Conservation (phyloP, 148 eudicot species). For the Polygonum aviculare region DNA sequence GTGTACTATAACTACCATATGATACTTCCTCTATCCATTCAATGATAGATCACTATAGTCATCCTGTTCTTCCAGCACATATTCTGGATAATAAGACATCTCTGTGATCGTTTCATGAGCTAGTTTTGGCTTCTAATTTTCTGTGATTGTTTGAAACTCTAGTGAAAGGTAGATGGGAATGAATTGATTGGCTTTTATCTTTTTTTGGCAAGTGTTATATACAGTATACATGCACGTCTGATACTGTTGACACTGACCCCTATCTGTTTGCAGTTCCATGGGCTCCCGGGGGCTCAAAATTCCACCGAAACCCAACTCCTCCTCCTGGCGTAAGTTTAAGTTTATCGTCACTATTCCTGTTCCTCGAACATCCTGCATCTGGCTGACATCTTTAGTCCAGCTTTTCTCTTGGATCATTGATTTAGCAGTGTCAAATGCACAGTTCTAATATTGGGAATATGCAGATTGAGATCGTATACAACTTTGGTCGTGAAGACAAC, state of each 20-base stretch:
- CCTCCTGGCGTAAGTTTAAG: conserved; percentile 64
- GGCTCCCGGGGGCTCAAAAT: conserved; percentile 96
- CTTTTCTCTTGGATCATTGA: background rate
- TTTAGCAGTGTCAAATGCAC: no score
- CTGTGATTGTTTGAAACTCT: background rate
- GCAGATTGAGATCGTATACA: conserved; percentile 38
- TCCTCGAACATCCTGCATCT: background rate
- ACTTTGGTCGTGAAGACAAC: conserved; percentile 31
- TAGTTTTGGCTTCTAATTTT: background rate
- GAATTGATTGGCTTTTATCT: background rate
- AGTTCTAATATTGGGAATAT: conserved; percentile 1
- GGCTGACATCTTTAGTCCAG: background rate
- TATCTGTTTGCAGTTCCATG: conserved; percentile 68
- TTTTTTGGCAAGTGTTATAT: background rate
- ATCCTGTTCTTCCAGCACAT: background rate
- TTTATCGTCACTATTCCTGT: background rate
- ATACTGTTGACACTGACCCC: background rate
- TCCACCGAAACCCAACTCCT: conserved; percentile 69
- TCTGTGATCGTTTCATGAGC: background rate
- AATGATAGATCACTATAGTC: background rate
- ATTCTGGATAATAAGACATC: background rate
- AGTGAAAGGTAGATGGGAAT: background rate
- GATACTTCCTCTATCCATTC: background rate
- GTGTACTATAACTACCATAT: background rate
- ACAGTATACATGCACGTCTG: background rate